A percentile compares a stretch with the other conserved stretches of the same genome.
These are phyloP conservation scores for Trifolium repens DNA, from an alignment of 306 rosid species.

Conservation along the genomic window DNA sequence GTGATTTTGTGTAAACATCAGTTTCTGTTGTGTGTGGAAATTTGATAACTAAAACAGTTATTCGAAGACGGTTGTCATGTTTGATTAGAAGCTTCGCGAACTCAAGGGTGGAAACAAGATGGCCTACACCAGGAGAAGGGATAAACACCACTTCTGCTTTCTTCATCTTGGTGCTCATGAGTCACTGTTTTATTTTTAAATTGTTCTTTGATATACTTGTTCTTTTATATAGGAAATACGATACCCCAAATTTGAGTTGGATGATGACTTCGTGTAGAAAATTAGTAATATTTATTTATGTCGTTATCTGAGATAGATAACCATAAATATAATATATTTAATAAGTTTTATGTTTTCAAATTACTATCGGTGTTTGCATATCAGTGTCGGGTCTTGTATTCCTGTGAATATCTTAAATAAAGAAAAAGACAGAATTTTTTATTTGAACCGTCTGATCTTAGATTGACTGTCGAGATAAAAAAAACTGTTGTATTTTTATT, in stretches of 20 bases:
- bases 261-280: not conserved
- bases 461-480: too few species aligned
- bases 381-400: too few species aligned
- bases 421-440: too few species aligned
- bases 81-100: not conserved
- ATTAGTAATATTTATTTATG: not conserved
- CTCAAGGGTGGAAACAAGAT: not conserved
- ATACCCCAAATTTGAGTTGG: not conserved
- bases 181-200: not conserved
- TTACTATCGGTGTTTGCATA: too few species aligned
- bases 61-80: not conserved
- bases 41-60: not conserved
- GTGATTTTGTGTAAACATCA: not conserved
- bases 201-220: not conserved
- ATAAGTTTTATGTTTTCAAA: too few species aligned
- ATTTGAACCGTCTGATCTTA: too few species aligned
- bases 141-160: conserved; percentile 5
- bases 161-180: not conserved
- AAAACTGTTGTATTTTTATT: not conserved
- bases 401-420: too few species aligned
- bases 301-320: not conserved
- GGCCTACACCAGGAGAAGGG: conserved; percentile 2
- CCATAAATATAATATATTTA: too few species aligned
- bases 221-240: not conserved
- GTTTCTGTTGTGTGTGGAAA: not conserved